Percentiles rank a stretch among this genome's conserved stretches.
Evolutionary conservation across 2,329 filamentous ascomycete species (phyloP).

Genomic region (Aspergillus amoenus): DNA sequence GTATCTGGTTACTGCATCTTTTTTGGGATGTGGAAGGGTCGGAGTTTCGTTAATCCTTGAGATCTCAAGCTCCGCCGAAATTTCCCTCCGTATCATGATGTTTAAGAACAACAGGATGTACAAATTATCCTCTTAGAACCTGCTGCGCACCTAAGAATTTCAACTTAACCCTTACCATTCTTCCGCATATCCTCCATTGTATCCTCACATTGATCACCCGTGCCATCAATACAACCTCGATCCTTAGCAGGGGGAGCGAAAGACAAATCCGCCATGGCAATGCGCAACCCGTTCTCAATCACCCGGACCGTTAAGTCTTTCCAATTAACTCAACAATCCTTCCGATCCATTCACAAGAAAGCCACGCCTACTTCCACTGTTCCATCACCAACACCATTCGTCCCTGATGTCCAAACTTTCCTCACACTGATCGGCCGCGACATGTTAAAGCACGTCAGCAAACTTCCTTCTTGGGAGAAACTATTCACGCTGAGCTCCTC

Average conservation of each 20-base stretch:
- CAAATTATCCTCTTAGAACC: neutral
- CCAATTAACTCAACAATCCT: slow-evolving; percentile 29
- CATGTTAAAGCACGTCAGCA: slow-evolving; percentile 76
- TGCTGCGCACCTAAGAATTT: neutral
- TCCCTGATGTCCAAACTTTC: slow-evolving; percentile 82
- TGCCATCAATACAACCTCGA: neutral
- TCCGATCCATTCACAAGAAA: slow-evolving; percentile 45
- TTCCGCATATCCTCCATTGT: neutral
- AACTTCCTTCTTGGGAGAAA: slow-evolving; percentile 87
- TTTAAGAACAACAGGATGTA: neutral
- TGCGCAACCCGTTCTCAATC: slow-evolving; percentile 31
- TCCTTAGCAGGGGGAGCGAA: neutral
- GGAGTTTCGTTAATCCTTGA: slow-evolving; percentile 35
- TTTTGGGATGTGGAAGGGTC: slow-evolving; percentile 1
- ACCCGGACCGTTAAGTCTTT: slow-evolving; percentile 26
- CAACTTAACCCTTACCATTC: neutral
- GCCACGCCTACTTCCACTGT: slow-evolving; percentile 43
- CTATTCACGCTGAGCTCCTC: slow-evolving; percentile 78
- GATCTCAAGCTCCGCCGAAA: slow-evolving; percentile 24
- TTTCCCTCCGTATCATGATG: slow-evolving; percentile 21
- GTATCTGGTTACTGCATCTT: too few relatives aligned
- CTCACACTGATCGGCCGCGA: slow-evolving; percentile 87
- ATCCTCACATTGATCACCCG: neutral
- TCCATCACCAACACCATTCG: slow-evolving; percentile 76
- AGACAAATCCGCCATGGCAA: slow-evolving; percentile 25